Conservation (phyloP, 371 early-diverging fungal genomes). For the Parasitella parasitica region DNA sequence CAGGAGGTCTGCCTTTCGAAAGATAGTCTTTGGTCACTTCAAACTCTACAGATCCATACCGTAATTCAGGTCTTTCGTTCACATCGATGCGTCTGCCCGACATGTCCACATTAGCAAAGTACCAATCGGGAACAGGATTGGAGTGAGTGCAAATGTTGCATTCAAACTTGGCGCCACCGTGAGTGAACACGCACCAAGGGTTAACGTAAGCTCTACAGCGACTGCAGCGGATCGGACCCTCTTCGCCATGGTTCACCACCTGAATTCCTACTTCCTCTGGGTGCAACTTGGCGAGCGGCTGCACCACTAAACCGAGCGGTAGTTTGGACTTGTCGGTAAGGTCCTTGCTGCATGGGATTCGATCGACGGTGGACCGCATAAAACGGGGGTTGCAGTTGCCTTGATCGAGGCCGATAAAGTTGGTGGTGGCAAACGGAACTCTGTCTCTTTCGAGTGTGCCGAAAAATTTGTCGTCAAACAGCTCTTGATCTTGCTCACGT, state of each 20-base stretch:
- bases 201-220: constrained; percentile 96
- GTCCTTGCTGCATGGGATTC: constrained; percentile 85
- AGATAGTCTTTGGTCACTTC: constrained; percentile 77
- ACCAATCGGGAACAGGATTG: constrained; percentile 87
- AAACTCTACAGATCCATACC: constrained; percentile 91
- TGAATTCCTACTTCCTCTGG: constrained; percentile 82
- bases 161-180: constrained; percentile 88
- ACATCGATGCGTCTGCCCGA: constrained; percentile 87
- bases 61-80: constrained; percentile 88
- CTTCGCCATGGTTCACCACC: constrained; percentile 86
- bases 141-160: constrained; percentile 91
- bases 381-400: constrained; percentile 94
- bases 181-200: constrained; percentile 83
- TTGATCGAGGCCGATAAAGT: constrained; percentile 88
- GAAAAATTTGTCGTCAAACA: constrained; percentile 68
- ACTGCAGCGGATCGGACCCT: constrained; percentile 89
- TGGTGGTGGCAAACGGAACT: constrained; percentile 85
- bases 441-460: constrained; percentile 71
- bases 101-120: constrained; percentile 96
- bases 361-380: constrained; percentile 87
- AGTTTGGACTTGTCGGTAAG: constrained; percentile 74
- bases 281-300: constrained; percentile 86
- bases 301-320: constrained; percentile 89
- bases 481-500: constrained; percentile 78
- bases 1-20: constrained; percentile 60